phyloP scores from a whole-genome alignment of 768 basidiomycete genomes.

The Pisolithus tinctorius region DNA sequence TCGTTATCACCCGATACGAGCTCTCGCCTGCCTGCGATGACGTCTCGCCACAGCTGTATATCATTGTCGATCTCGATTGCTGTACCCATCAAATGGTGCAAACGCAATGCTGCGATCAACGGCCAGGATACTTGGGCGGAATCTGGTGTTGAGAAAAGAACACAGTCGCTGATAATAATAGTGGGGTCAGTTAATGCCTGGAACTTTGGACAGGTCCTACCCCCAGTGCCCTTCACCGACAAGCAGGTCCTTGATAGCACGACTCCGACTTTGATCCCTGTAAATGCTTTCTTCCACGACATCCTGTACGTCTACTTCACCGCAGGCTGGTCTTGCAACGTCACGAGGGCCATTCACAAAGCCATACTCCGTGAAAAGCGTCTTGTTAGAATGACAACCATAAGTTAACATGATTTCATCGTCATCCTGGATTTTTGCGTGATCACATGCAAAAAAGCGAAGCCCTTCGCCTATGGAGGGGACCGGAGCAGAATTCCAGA shows the following conservation, averaged over 20 bases:
- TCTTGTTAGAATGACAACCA: conserved; percentile 70
- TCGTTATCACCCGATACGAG: conserved; percentile 45
- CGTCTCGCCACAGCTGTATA: conserved; percentile 48
- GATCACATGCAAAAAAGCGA: conserved; percentile 43
- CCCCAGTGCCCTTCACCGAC: conserved; percentile 75
- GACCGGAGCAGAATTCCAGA: conserved; percentile 31
- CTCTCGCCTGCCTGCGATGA: conserved; percentile 40
- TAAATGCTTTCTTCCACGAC: conserved; percentile 46
- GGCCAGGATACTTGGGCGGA: conserved; percentile 78
- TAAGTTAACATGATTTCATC: conserved; percentile 77
- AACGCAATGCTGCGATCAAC: conserved; percentile 61
- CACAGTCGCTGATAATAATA: conserved; percentile 60
- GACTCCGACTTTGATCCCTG: conserved; percentile 32
- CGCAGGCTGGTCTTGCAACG: conserved; percentile 25
- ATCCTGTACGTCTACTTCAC: conserved; percentile 60
- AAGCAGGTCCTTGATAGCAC: conserved; percentile 48
- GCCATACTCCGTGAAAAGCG: conserved; percentile 85
- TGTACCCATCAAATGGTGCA: conserved; percentile 46
- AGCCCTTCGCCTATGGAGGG: conserved; percentile 38
- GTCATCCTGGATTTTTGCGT: conserved; percentile 34
- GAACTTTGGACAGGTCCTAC: conserved; percentile 35
- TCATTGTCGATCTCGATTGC: conserved; percentile 17
- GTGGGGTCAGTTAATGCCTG: background rate
- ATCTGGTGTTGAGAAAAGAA: conserved; percentile 51
- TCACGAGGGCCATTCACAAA: conserved; percentile 49